Evolutionary conservation across 257 asterid genomes (phyloP).

Genomic region (Rehmannia glutinosa): DNA sequence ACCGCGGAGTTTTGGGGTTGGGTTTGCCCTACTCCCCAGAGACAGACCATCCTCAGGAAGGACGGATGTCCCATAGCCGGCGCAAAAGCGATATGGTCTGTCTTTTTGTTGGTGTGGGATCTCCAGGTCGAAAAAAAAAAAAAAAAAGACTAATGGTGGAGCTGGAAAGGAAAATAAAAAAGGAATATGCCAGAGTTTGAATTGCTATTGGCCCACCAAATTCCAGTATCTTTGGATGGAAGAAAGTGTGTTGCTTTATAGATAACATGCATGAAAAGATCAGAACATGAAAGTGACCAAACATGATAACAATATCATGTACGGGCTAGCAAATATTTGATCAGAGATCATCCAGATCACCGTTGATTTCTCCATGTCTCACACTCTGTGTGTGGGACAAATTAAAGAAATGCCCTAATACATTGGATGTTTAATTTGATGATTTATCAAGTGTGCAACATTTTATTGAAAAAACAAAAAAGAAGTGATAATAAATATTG

Average conservation of each 20-base stretch:
- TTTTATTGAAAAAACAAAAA: too few relatives aligned
- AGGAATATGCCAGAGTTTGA: not conserved
- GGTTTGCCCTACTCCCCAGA: too few relatives aligned
- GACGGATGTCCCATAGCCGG: too few relatives aligned
- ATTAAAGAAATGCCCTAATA: too few relatives aligned
- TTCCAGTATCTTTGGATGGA: conserved; percentile 10
- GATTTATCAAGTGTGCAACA: too few relatives aligned
- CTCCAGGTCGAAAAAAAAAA: too few relatives aligned
- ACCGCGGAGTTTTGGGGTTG: too few relatives aligned
- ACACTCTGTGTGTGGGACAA: not conserved
- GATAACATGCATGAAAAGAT: not conserved
- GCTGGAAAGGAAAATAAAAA: not conserved
- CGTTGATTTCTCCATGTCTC: not conserved
- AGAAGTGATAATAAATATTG: too few relatives aligned
- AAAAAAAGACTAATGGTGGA: not conserved
- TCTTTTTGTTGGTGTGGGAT: too few relatives aligned
- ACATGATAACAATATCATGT: not conserved
- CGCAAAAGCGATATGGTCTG: too few relatives aligned
- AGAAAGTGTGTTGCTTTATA: not conserved
- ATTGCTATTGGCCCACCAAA: not conserved
- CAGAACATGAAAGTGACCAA: conserved; percentile 1
- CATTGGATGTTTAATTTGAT: too few relatives aligned
- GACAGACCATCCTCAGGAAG: too few relatives aligned
- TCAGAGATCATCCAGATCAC: not conserved
- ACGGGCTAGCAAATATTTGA: not conserved